These are phyloP conservation scores for Aspergillus proliferans DNA, from an alignment of 2,329 filamentous ascomycete species.

Conservation along the genomic window DNA sequence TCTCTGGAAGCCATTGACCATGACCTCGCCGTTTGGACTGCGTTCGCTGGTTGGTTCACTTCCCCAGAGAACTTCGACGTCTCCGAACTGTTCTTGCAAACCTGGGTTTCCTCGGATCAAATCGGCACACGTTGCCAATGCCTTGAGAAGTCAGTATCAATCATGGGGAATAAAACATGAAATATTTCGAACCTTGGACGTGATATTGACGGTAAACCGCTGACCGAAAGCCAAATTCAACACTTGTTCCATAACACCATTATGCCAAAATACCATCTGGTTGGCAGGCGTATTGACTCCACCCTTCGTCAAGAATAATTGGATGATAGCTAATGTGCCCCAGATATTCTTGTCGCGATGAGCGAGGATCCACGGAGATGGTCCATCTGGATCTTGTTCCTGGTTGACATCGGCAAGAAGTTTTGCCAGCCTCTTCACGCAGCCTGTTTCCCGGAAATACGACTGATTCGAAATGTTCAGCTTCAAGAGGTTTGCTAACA, in stretches of 20 bases:
- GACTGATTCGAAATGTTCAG: slow-evolving; percentile 90
- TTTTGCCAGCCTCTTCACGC: slow-evolving; percentile 63
- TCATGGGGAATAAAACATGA: background rate
- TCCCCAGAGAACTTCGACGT: slow-evolving; percentile 62
- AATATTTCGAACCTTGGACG: slow-evolving; percentile 59
- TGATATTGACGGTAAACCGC: slow-evolving; percentile 67
- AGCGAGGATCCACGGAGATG: slow-evolving; percentile 67
- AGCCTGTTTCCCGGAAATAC: slow-evolving; percentile 85
- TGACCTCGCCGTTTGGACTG: slow-evolving; percentile 29
- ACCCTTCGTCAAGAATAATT: slow-evolving; percentile 77
- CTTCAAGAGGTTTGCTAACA: slow-evolving; percentile 81
- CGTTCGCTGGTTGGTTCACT: slow-evolving; percentile 15
- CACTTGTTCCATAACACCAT: slow-evolving; percentile 71
- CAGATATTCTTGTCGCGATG: slow-evolving; percentile 87
- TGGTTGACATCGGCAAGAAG: slow-evolving; percentile 59
- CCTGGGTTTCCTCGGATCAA: slow-evolving; percentile 73
- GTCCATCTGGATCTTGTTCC: slow-evolving; percentile 48
- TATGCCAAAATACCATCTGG: slow-evolving; percentile 77
- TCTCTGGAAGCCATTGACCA: slow-evolving; percentile 48
- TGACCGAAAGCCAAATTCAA: slow-evolving; percentile 76
- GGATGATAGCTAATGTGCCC: slow-evolving; percentile 77
- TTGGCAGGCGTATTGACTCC: slow-evolving; percentile 75
- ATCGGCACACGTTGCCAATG: slow-evolving; percentile 77
- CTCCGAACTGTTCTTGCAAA: slow-evolving; percentile 84
- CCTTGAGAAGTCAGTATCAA: slow-evolving; percentile 43